These are phyloP conservation scores for Colletotrichum navitas DNA, from an alignment of 2,329 filamentous ascomycete genomes.

Conservation along the genomic window DNA sequence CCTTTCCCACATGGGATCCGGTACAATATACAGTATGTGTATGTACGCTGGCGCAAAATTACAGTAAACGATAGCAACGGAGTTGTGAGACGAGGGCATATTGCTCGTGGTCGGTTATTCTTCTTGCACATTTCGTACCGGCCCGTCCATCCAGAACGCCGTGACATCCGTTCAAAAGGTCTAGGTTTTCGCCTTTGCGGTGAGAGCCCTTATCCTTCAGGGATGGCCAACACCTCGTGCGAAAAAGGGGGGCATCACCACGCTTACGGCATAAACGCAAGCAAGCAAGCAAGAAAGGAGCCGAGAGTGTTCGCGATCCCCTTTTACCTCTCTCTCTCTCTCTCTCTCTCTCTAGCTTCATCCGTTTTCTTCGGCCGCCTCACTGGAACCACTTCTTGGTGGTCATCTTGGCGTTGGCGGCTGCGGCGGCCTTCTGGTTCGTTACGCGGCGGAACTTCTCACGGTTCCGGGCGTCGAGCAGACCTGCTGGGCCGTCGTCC, in stretches of 20 bases:
- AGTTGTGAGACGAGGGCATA: background rate
- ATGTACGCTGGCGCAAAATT: background rate
- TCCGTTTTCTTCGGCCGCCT: background rate
- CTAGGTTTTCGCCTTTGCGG: background rate
- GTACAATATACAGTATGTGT: slow-evolving; percentile 15
- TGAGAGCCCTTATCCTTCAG: background rate
- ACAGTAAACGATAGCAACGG: background rate
- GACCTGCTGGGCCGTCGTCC: slow-evolving; percentile 62
- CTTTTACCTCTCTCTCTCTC: background rate
- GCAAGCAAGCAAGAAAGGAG: background rate
- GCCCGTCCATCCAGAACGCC: slow-evolving; percentile 12
- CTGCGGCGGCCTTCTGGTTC: slow-evolving; percentile 39
- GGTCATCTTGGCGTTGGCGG: slow-evolving; percentile 63
- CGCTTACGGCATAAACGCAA: background rate
- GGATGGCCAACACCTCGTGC: background rate
- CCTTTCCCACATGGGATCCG: background rate
- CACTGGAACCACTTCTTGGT: slow-evolving; percentile 45
- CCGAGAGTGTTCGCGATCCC: background rate
- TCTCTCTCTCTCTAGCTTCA: background rate
- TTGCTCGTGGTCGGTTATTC: background rate
- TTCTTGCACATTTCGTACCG: background rate
- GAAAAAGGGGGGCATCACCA: background rate
- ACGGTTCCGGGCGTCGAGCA: slow-evolving; percentile 66
- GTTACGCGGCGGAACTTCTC: slow-evolving; percentile 67
- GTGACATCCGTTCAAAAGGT: slow-evolving; percentile 1